phyloP scores from a whole-genome alignment of 306 rosid species.

The Delonix regia region DNA sequence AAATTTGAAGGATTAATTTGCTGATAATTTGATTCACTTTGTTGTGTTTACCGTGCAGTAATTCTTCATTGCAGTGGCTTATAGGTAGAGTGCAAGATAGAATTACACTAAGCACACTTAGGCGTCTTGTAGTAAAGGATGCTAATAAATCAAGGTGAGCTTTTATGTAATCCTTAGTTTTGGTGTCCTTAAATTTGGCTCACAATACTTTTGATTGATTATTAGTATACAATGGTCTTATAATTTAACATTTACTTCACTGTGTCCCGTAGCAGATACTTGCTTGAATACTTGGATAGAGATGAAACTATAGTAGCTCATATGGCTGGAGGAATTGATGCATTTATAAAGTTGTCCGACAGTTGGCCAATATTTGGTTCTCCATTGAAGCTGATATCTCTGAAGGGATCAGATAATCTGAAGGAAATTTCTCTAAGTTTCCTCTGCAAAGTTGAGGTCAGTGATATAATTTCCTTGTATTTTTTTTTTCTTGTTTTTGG shows the following conservation, averaged over 20 bases:
- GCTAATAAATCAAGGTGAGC: conserved; percentile 74
- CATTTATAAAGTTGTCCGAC: conserved; percentile 64
- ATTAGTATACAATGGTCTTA: neutral
- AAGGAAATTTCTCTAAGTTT: conserved; percentile 59
- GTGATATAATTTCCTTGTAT: neutral
- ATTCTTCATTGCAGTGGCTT: conserved; percentile 82
- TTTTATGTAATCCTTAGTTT: conserved; percentile 14
- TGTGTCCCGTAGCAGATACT: conserved; percentile 54
- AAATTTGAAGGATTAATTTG: neutral
- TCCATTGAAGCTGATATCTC: conserved; percentile 68
- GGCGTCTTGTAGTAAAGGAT: conserved; percentile 60
- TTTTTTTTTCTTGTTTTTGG: conserved; percentile 11
- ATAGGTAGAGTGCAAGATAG: conserved; percentile 74
- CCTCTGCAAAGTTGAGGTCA: conserved; percentile 71
- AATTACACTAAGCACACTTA: conserved; percentile 59
- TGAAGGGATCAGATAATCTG: conserved; percentile 59
- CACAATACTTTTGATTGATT: neutral
- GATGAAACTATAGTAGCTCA: conserved; percentile 73
- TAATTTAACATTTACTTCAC: conserved; percentile 26
- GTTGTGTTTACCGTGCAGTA: conserved; percentile 51
- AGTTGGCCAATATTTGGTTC: conserved; percentile 73
- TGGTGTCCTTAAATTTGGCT: conserved; percentile 23
- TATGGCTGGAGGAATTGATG: conserved; percentile 69
- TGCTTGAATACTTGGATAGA: conserved; percentile 63
- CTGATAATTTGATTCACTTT: neutral